A percentile compares a stretch with the other conserved stretches of the same genome.
These are phyloP conservation scores for Dalbergia cochinchinensis DNA, from an alignment of 306 rosid species.

Conservation along the genomic window DNA sequence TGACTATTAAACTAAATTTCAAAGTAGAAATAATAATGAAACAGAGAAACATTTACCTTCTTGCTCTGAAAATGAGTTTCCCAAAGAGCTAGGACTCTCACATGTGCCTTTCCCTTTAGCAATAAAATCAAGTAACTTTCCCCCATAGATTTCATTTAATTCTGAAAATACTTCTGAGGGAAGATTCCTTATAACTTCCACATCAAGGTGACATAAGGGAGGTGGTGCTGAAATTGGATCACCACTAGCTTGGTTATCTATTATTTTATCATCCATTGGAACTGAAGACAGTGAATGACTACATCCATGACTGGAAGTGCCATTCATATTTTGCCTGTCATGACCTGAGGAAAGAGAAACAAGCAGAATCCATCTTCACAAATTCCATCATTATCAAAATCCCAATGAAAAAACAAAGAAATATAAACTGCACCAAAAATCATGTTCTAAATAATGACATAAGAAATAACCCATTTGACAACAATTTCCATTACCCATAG, in stretches of 20 bases:
- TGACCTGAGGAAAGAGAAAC: slow-evolving; percentile 56
- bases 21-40: slow-evolving; percentile 32
- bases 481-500: slow-evolving; percentile 47
- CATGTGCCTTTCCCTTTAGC: slow-evolving; percentile 57
- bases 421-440: background rate
- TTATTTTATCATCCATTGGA: slow-evolving; percentile 49
- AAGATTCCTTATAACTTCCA: slow-evolving; percentile 78
- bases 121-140: slow-evolving; percentile 73
- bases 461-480: slow-evolving; percentile 28
- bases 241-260: slow-evolving; percentile 54
- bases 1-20: background rate
- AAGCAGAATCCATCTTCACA: slow-evolving; percentile 20
- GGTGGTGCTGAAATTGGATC: slow-evolving; percentile 63
- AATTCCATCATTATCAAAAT: slow-evolving; percentile 36
- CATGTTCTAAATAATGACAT: slow-evolving; percentile 8
- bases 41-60: slow-evolving; percentile 52
- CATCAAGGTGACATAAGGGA: slow-evolving; percentile 81
- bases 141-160: slow-evolving; percentile 77
- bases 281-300: slow-evolving; percentile 50
- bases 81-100: slow-evolving; percentile 47
- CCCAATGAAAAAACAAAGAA: slow-evolving; percentile 1
- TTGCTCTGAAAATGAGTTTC: slow-evolving; percentile 38
- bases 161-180: slow-evolving; percentile 88
- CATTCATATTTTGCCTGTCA: slow-evolving; percentile 49
- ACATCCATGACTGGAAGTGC: slow-evolving; percentile 39